These are phyloP conservation scores for Candida tibetensis DNA, from an alignment of 805 yeast species.

Conservation along the genomic window DNA sequence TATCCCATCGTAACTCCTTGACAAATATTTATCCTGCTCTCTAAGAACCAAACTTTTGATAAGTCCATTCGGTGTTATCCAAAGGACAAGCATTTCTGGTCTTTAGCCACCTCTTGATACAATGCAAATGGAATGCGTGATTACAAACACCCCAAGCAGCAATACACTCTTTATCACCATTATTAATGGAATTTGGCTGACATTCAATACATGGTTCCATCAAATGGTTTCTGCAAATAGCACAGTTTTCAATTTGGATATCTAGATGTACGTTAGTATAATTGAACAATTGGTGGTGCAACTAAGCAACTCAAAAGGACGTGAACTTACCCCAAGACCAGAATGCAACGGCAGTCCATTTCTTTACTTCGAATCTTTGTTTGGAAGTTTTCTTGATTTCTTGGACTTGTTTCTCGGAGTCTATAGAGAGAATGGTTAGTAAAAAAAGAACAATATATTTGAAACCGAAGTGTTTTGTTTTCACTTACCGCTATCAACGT, in stretches of 20 bases:
- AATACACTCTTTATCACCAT: conserved; percentile 71
- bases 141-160: conserved; percentile 98
- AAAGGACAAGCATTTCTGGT: conserved; percentile 96
- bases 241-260: conserved; percentile 92
- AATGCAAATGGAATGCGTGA: conserved; percentile 98
- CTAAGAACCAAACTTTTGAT: conserved; percentile 65
- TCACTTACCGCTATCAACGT: conserved; percentile 28
- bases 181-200: conserved; percentile 71
- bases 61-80: conserved; percentile 87
- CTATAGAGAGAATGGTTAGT: conserved; percentile 19
- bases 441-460: too few species aligned
- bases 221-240: conserved; percentile 94
- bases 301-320: too few species aligned
- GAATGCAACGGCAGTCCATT: conserved; percentile 99
- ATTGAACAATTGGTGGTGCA: too few species aligned
- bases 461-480: too few species aligned
- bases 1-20: too few species aligned
- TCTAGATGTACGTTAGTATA: conserved; percentile 39
- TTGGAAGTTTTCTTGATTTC: conserved; percentile 29
- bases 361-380: conserved; percentile 86
- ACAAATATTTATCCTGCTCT: conserved; percentile 1
- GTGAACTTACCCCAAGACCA: conserved; percentile 95
- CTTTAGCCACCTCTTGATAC: conserved; percentile 92
- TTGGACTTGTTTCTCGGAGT: conserved; percentile 16
- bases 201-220: conserved; percentile 99